Evolutionary conservation across 306 rosid species (phyloP), one percentile per base, ranked within the genome.

Genomic region (Vigna hirtella): DNA sequence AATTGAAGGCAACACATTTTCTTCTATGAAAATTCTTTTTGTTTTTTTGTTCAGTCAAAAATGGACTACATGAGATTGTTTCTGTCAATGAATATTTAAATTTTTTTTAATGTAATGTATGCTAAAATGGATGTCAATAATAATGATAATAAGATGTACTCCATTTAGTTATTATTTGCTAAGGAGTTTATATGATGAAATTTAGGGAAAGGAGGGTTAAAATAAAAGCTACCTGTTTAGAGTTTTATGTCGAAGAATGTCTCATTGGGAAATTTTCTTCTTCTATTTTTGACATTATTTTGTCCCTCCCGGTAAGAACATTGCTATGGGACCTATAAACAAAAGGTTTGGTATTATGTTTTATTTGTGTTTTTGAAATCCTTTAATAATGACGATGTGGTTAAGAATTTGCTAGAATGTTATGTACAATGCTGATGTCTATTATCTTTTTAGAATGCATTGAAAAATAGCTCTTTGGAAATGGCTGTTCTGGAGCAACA

Each of bases 401-500:
- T 13, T 50, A 73, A 68, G 70, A 70, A 70, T 40, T 61, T 18
- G 63, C 74, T 36, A 74, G 81, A 53, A 58, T 34, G 64, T 73
- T 81, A 22, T 77, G 78, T 53, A 47, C 69, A 13, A 48, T 52
- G 43, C 80, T 72, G 30, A 36, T 73, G 49, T 32, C 70, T 81
- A 11, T 85, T 82, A 10, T 76, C 72, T 79, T 81, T 84, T 65
- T 66, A 93, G 99, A 87, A 88, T 83, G 85, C 89, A 26, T 53
- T 83, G 28, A 91, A 69, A 76, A 90, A 96, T 62, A 87, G 88
- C 81, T 86, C 93, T 85, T 91, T 96, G 67, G 88, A 90, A 78
- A 74, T 93, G 93, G 99, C 99, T 82, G 83, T 87, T 80, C 53
- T 81, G 84, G 99, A 90, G 90, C 98, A 93, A 82, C 79, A 77